Evolutionary conservation across 495 filamentous ascomycete genomes (phyloP).

Genomic region (Cudoniella acicularis): DNA sequence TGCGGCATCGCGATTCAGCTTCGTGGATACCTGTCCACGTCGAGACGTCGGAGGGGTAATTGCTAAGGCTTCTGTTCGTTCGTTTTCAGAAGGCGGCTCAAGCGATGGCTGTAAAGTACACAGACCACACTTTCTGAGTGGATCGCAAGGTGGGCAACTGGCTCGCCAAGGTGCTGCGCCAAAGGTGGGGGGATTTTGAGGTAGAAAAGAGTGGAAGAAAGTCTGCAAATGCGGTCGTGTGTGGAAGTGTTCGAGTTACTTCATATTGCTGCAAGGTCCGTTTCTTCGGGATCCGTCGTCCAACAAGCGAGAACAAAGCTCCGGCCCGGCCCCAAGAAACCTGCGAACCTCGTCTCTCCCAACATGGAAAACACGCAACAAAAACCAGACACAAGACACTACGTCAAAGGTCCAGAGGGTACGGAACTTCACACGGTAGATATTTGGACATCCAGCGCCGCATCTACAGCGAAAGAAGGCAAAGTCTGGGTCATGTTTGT

Average conservation of each 20-base stretch:
- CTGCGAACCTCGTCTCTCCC: not conserved
- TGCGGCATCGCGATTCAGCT: conserved; percentile 60
- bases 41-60: not conserved
- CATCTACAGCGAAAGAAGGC: not conserved
- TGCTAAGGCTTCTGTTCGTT: too few species aligned
- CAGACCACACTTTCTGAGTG: too few species aligned
- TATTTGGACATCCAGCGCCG: conserved; percentile 9
- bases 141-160: not conserved
- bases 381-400: not conserved
- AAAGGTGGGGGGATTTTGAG: not conserved
- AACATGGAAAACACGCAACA: conserved; percentile 2
- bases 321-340: too few species aligned
- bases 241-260: too few species aligned
- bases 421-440: conserved; percentile 19
- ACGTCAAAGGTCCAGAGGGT: conserved; percentile 5
- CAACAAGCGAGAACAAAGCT: too few species aligned
- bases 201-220: not conserved
- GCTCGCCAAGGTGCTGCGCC: not conserved
- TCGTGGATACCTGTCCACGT: too few species aligned
- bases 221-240: not conserved
- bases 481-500: conserved; percentile 22
- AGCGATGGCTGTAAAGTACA: too few species aligned
- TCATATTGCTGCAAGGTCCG: too few species aligned
- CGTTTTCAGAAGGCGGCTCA: too few species aligned
- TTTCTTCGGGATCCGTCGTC: not conserved